phyloP scores from a whole-genome alignment of 371 early-diverging fungal genomes.

The Rhizopus arrhizus region DNA sequence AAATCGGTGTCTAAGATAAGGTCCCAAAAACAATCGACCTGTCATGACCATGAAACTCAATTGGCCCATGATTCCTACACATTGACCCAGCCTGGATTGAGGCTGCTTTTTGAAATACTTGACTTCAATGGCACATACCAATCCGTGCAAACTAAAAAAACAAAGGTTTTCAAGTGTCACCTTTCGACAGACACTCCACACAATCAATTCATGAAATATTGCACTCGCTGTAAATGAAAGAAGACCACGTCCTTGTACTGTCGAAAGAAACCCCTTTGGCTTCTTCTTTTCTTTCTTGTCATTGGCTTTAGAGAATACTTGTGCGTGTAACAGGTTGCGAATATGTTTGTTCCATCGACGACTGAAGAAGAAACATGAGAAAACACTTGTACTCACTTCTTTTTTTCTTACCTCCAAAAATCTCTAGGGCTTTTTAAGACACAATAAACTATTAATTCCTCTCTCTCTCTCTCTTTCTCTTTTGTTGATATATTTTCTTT shows the following conservation, averaged over 20 bases:
- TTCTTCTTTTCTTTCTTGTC: constrained; percentile 1
- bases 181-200: constrained; percentile 32
- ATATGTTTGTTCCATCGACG: constrained; percentile 42
- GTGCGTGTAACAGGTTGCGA: constrained; percentile 34
- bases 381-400: background rate
- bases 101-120: constrained; percentile 18
- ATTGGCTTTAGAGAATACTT: constrained; percentile 15
- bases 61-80: constrained; percentile 10
- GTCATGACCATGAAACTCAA: constrained; percentile 36
- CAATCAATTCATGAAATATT: constrained; percentile 36
- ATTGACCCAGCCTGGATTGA: background rate
- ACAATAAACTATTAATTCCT: too few species aligned
- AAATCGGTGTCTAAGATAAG: constrained; percentile 31
- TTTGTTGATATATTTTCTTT: background rate
- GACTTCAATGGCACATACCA: constrained; percentile 25
- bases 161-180: constrained; percentile 40
- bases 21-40: constrained; percentile 42
- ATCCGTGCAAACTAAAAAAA: constrained; percentile 38
- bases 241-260: constrained; percentile 26
- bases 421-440: constrained; percentile 33
- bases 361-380: constrained; percentile 12
- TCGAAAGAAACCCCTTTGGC: constrained; percentile 2
- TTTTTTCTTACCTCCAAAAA: constrained; percentile 44
- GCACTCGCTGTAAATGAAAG: constrained; percentile 37
- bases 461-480: background rate